phyloP scores from a whole-genome alignment of 805 yeast genomes.

The Zygotorulaspora florentina region DNA sequence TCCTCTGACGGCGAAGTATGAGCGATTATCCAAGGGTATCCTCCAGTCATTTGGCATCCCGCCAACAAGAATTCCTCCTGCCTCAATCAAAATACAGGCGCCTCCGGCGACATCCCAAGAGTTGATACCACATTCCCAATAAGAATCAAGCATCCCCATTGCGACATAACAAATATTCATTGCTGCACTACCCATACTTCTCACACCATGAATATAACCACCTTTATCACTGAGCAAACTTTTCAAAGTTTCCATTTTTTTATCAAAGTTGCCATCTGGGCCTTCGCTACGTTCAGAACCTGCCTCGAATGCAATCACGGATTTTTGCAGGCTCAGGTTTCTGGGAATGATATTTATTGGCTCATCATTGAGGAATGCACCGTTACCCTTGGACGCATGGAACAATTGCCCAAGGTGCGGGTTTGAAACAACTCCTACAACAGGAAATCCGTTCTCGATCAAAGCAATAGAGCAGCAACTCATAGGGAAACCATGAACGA shows the following conservation, averaged over 20 bases:
- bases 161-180: constrained; percentile 57
- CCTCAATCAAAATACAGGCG: constrained; percentile 55
- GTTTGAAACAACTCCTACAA: constrained; percentile 63
- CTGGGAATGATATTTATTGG: constrained; percentile 33
- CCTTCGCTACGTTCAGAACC: constrained; percentile 59
- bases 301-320: constrained; percentile 56
- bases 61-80: constrained; percentile 56
- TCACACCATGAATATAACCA: constrained; percentile 57
- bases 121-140: constrained; percentile 70
- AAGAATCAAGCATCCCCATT: constrained; percentile 53
- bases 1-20: constrained; percentile 57
- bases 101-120: constrained; percentile 72
- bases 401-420: constrained; percentile 52
- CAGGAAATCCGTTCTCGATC: constrained; percentile 44
- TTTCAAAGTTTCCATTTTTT: constrained; percentile 46
- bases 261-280: constrained; percentile 45
- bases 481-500: constrained; percentile 58
- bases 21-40: constrained; percentile 47
- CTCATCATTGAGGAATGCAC: constrained; percentile 48
- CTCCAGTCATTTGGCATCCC: constrained; percentile 49
- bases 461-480: constrained; percentile 61
- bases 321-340: constrained; percentile 44
- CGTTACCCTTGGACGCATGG: constrained; percentile 52
- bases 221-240: constrained; percentile 46
- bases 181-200: constrained; percentile 63